Evolutionary conservation across 495 filamentous ascomycete genomes (phyloP), one percentile per base, ranked within the genome.

Genomic region (Penicillium paxilli): DNA sequence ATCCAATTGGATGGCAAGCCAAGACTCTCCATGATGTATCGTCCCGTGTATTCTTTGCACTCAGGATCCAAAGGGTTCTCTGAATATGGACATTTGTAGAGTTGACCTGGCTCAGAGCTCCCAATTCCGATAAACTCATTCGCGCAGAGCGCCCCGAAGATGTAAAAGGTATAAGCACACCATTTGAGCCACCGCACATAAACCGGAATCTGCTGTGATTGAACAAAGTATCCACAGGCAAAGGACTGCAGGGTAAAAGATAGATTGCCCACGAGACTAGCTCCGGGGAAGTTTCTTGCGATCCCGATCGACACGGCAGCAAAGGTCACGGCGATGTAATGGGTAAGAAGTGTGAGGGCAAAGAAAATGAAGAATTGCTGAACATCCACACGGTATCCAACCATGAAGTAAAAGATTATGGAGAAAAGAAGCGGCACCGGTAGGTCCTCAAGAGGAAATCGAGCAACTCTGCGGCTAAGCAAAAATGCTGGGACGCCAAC

Each of bases 331-430:
- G 84, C 79, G 52, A 84, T 81, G 52, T 86, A 89, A 51, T 91
- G 88, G 22, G 76, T 79, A 5, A 91, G 66, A 4, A 91, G 55
- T 0, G 80, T 72, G 24, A 90, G 64, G 5, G 75, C 64, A 51
- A 90, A 84, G 65, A 89, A 91, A 5, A 79, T 82, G 51, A 91
- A 85, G 62, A 88, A 90, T 40, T 86, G 82, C 1, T 48, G 62
- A 2, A 76, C 80, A 12, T 82, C 72, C 2, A 74, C 64, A 28
- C 86, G 80, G 60, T 89, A 89, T 32, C 87, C 88, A 30, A 81
- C 82, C 84, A 90, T 89, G 64, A 88, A 90, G 63, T 91, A 91
- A 63, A 78, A 88, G 5, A 89, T 87, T 44, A 83, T 63, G 21
- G 79, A 80, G 49, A 85, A 91, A 4, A 89, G 57, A 20, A 90